phyloP scores from a whole-genome alignment of 495 filamentous ascomycete species.

The Penicillium salamii region DNA sequence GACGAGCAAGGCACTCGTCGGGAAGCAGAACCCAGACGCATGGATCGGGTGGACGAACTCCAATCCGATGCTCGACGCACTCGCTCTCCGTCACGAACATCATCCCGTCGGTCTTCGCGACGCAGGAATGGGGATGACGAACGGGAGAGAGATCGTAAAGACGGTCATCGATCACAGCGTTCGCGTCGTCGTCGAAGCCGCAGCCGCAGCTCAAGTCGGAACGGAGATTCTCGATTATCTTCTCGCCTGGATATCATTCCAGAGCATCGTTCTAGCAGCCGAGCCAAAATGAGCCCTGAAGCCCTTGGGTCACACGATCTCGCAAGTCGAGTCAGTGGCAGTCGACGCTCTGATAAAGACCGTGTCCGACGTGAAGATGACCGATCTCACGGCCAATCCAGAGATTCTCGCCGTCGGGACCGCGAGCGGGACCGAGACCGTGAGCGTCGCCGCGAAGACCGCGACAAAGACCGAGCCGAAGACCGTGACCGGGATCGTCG shows the following conservation, averaged over 20 bases:
- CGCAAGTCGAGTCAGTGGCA: slow-evolving; percentile 25
- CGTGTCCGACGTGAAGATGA: slow-evolving; percentile 41
- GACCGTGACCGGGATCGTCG: slow-evolving; percentile 43
- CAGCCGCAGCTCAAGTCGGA: slow-evolving; percentile 27
- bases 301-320: slow-evolving; percentile 12
- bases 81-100: slow-evolving; percentile 52
- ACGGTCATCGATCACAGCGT: slow-evolving; percentile 41
- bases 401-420: slow-evolving; percentile 33
- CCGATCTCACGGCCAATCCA: slow-evolving; percentile 13
- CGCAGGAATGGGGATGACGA: slow-evolving; percentile 46
- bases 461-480: slow-evolving; percentile 33
- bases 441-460: slow-evolving; percentile 34
- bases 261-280: slow-evolving; percentile 17
- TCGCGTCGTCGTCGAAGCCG: slow-evolving; percentile 49
- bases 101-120: slow-evolving; percentile 49
- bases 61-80: slow-evolving; percentile 30
- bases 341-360: slow-evolving; percentile 36
- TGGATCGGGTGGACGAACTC: slow-evolving; percentile 2
- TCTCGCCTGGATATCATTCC: slow-evolving; percentile 20
- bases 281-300: slow-evolving; percentile 16
- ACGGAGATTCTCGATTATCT: slow-evolving; percentile 23
- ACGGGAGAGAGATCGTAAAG: slow-evolving; percentile 36
- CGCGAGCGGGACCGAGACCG: slow-evolving; percentile 35
- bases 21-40: slow-evolving; percentile 34
- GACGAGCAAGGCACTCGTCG: slow-evolving; percentile 46